These are phyloP conservation scores for Cyclanthera cordifolia DNA, from an alignment of 306 rosid genomes.

Conservation along the genomic window DNA sequence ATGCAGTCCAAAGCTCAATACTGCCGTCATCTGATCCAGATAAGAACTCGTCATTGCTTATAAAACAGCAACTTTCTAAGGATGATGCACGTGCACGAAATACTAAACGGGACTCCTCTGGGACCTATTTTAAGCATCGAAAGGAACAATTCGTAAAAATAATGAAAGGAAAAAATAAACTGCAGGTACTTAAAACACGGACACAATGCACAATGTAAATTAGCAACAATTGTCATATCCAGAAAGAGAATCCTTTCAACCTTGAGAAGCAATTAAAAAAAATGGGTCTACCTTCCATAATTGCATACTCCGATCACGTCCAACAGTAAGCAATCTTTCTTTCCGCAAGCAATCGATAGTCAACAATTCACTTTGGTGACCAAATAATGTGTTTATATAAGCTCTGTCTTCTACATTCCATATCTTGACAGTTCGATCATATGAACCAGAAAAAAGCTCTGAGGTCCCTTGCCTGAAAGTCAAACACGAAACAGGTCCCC, in stretches of 20 bases:
- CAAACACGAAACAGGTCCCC: slow-evolving; percentile 73
- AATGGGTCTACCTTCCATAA: slow-evolving; percentile 57
- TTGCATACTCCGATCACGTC: slow-evolving; percentile 89
- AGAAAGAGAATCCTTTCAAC: background rate
- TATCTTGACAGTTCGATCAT: slow-evolving; percentile 78
- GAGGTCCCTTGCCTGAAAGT: slow-evolving; percentile 83
- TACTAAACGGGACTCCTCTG: slow-evolving; percentile 86
- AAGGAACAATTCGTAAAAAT: background rate
- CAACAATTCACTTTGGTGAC: slow-evolving; percentile 84
- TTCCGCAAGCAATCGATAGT: slow-evolving; percentile 70
- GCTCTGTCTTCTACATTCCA: slow-evolving; percentile 97
- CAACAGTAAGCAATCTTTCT: slow-evolving; percentile 73
- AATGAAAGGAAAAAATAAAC: background rate
- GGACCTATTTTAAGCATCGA: slow-evolving; percentile 51
- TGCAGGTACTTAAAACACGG: background rate
- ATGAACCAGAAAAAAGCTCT: slow-evolving; percentile 93
- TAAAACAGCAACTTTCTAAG: slow-evolving; percentile 78
- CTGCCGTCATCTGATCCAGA: slow-evolving; percentile 90
- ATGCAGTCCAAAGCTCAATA: slow-evolving; percentile 62
- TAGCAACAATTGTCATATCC: background rate
- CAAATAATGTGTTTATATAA: slow-evolving; percentile 71
- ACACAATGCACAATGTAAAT: background rate
- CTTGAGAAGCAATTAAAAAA: background rate
- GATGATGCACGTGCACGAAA: slow-evolving; percentile 86
- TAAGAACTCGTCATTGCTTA: slow-evolving; percentile 66